Conservation (phyloP, 208 protist genomes). For the Porcisia hertigi region DNA sequence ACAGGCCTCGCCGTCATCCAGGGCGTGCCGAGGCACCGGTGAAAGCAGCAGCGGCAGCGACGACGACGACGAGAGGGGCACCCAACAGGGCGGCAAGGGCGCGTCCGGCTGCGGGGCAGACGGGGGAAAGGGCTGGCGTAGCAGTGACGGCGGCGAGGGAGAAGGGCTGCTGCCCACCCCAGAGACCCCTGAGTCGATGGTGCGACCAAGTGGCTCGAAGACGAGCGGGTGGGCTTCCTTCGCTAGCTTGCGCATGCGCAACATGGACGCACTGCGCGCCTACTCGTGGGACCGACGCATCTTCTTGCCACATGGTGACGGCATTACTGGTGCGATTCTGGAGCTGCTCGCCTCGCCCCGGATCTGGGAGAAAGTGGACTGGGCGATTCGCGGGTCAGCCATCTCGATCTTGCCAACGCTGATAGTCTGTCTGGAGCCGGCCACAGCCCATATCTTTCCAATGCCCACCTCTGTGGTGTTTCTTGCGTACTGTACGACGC, state of each 20-base stretch:
- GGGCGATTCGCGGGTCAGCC: conserved; percentile 71
- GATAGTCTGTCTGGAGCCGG: conserved; percentile 74
- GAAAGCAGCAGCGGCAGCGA: neutral
- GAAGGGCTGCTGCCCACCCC: neutral
- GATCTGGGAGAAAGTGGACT: conserved; percentile 88
- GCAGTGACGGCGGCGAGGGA: neutral
- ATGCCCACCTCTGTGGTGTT: conserved; percentile 66
- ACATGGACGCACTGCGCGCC: conserved; percentile 70
- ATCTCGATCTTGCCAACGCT: conserved; percentile 80
- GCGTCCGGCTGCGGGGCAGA: neutral
- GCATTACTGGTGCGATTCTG: conserved; percentile 51
- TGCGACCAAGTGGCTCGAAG: neutral
- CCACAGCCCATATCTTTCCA: conserved; percentile 69
- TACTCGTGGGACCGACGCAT: conserved; percentile 82
- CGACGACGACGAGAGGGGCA: too few species aligned
- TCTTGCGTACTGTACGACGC: conserved; percentile 84
- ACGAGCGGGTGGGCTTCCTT: conserved; percentile 2
- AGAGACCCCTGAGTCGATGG: neutral
- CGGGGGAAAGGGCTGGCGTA: neutral
- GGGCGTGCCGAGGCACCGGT: neutral
- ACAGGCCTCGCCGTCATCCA: neutral
- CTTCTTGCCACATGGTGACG: conserved; percentile 51
- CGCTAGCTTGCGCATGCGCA: conserved; percentile 48
- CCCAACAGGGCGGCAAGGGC: neutral
- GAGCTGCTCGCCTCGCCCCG: conserved; percentile 71